Percentiles rank a stretch among this genome's conserved stretches.
phyloP scores from a whole-genome alignment of 2,329 filamentous ascomycete genomes.

The Verticillium klebahnii region DNA sequence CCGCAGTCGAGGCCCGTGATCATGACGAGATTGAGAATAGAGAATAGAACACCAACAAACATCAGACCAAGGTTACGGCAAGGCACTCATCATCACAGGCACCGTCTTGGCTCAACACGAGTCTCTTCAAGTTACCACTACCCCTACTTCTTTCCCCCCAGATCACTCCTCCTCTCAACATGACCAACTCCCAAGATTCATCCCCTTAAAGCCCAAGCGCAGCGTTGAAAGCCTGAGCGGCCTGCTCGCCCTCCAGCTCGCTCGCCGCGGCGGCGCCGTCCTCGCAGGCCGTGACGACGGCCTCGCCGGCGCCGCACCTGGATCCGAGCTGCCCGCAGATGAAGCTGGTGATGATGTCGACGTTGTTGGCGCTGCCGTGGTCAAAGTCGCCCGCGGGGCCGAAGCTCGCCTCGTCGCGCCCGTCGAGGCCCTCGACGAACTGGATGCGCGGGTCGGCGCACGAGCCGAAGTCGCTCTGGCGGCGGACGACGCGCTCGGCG shows the following conservation, averaged over 20 bases:
- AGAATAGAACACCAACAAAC: not conserved
- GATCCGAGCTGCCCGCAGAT: conserved; percentile 37
- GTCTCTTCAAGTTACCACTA: not conserved
- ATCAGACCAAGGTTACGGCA: not conserved
- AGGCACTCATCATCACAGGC: not conserved
- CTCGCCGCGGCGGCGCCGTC: conserved; percentile 13
- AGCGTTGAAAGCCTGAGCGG: conserved; percentile 20
- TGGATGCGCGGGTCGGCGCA: conserved; percentile 44
- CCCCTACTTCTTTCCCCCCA: not conserved
- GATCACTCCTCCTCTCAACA: not conserved
- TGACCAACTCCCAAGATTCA: not conserved
- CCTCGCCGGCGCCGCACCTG: conserved; percentile 16
- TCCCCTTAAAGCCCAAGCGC: conserved; percentile 7
- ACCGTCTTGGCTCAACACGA: not conserved
- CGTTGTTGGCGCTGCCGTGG: conserved; percentile 42
- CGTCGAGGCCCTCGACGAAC: conserved; percentile 45
- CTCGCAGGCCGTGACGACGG: conserved; percentile 14
- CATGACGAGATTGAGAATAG: no score
- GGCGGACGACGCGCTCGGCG: not conserved
- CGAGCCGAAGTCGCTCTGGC: conserved; percentile 32
- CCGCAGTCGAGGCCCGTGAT: no score
- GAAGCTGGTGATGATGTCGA: conserved; percentile 38
- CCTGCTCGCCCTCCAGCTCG: conserved; percentile 16
- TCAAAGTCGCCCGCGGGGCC: conserved; percentile 38
- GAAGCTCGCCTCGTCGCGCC: conserved; percentile 39